Evolutionary conservation across 139 green algal genomes (phyloP).

Genomic region (Volvox africanus): DNA sequence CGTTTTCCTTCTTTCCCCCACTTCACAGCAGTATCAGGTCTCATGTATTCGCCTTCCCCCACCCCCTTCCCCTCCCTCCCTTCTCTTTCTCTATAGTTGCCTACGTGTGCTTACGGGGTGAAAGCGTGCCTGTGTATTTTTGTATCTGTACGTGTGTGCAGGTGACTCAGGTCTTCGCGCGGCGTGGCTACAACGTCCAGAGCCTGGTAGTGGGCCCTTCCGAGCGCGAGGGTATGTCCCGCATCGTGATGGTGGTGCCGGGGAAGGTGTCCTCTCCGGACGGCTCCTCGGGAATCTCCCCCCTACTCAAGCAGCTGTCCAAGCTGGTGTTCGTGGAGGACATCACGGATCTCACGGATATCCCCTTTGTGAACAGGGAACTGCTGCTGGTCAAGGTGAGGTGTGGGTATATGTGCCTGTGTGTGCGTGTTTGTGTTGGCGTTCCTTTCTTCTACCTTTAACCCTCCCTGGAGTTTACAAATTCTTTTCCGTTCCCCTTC

Average conservation of each 20-base stretch:
- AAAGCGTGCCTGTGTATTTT: too few species aligned
- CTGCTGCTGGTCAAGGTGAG: conserved; percentile 97
- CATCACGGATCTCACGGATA: conserved; percentile 81
- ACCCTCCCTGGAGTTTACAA: too few species aligned
- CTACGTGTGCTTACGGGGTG: too few species aligned
- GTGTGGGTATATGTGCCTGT: not conserved
- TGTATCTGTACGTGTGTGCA: conserved; percentile 44
- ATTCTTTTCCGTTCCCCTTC: too few species aligned
- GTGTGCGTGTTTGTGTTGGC: not conserved
- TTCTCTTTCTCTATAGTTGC: too few species aligned
- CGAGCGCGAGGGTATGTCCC: conserved; percentile 83
- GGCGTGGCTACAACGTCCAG: conserved; percentile 99
- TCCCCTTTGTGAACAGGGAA: conserved; percentile 89
- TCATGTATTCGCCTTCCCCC: too few species aligned
- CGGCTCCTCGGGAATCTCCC: conserved; percentile 69
- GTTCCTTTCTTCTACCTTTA: too few species aligned
- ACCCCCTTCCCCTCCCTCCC: not conserved
- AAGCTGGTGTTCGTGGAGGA: conserved; percentile 91
- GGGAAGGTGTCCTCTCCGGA: conserved; percentile 54
- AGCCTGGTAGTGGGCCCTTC: conserved; percentile 92
- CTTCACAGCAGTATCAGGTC: too few species aligned
- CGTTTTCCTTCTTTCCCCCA: too few species aligned
- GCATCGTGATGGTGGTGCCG: conserved; percentile 97
- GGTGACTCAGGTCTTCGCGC: conserved; percentile 95
- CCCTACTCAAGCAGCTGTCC: conserved; percentile 94